A percentile compares a stretch with the other conserved stretches of the same genome.
Evolutionary conservation across 192 early-diverging fungal genomes (phyloP).

Genomic region (Linnemannia zychae): DNA sequence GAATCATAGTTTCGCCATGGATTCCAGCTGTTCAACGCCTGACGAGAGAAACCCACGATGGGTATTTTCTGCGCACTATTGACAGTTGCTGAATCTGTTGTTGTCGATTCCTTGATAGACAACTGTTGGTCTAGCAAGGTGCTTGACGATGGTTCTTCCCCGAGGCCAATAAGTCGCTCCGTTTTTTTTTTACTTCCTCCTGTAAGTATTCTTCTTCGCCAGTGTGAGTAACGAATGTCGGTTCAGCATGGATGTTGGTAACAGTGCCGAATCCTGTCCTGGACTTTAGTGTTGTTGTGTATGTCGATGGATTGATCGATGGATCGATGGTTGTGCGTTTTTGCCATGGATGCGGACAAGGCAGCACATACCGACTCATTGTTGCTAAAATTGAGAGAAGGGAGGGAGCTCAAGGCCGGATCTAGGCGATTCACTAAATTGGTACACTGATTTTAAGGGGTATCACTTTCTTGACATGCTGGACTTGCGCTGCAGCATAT

Average conservation of each 20-base stretch:
- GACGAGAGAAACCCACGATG: background rate
- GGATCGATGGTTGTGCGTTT: conserved; percentile 27
- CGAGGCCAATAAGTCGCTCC: background rate
- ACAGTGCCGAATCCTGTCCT: background rate
- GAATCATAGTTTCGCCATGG: conserved; percentile 44
- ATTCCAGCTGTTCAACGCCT: background rate
- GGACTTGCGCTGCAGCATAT: background rate
- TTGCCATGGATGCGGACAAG: background rate
- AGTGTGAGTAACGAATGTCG: background rate
- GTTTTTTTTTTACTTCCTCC: background rate
- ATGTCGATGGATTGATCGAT: conserved; percentile 29
- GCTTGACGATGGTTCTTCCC: background rate
- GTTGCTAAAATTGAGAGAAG: conserved; percentile 52
- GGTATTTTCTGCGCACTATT: background rate
- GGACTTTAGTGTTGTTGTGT: background rate
- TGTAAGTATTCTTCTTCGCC: background rate
- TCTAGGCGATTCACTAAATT: conserved; percentile 11
- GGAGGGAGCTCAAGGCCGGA: conserved; percentile 17
- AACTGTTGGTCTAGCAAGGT: background rate
- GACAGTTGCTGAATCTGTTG: background rate
- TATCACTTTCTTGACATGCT: background rate
- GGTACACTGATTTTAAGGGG: background rate
- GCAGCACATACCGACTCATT: conserved; percentile 50
- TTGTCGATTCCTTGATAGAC: background rate
- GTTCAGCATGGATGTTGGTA: background rate